Evolutionary conservation across 1,139 yeast species (phyloP).

Genomic region (Pichia norvegensis): DNA sequence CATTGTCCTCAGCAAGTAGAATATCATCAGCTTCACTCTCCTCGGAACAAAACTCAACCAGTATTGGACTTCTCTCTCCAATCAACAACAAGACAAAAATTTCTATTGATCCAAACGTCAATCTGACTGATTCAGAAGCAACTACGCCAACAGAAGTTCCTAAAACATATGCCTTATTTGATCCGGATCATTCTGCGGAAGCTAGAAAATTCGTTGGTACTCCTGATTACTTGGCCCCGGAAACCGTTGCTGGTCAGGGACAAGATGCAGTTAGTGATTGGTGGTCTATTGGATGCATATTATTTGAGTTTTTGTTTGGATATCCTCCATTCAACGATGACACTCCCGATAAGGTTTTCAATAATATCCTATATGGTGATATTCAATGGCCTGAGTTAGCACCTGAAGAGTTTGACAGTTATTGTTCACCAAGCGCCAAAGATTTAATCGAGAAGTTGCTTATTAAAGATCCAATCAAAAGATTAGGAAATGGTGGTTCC

Average conservation of each 20-base stretch:
- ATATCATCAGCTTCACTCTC: constrained; percentile 37
- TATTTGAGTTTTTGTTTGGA: constrained; percentile 88
- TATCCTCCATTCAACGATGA: constrained; percentile 91
- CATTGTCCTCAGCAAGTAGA: constrained; percentile 30
- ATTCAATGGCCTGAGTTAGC: constrained; percentile 78
- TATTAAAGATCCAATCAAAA: constrained; percentile 49
- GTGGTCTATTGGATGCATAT: constrained; percentile 97
- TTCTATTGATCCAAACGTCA: not conserved
- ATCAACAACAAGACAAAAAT: constrained; percentile 4
- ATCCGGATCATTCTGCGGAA: constrained; percentile 46
- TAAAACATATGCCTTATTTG: constrained; percentile 53
- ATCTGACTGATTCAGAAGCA: constrained; percentile 4
- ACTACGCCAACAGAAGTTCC: constrained; percentile 5
- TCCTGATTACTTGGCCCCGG: constrained; percentile 97
- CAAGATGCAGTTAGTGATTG: constrained; percentile 90
- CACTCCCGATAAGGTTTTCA: constrained; percentile 74
- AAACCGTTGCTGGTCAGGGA: constrained; percentile 77
- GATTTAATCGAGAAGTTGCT: constrained; percentile 64
- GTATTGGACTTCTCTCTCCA: constrained; percentile 33
- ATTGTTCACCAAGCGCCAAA: constrained; percentile 61
- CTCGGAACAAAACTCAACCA: constrained; percentile 5
- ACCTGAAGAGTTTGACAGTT: constrained; percentile 43
- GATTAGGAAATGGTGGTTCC: constrained; percentile 75
- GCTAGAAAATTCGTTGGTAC: constrained; percentile 81
- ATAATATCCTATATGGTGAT: constrained; percentile 62